Conservation (phyloP, 2,329 filamentous ascomycete genomes). For the Epichloe glyceriae region DNA sequence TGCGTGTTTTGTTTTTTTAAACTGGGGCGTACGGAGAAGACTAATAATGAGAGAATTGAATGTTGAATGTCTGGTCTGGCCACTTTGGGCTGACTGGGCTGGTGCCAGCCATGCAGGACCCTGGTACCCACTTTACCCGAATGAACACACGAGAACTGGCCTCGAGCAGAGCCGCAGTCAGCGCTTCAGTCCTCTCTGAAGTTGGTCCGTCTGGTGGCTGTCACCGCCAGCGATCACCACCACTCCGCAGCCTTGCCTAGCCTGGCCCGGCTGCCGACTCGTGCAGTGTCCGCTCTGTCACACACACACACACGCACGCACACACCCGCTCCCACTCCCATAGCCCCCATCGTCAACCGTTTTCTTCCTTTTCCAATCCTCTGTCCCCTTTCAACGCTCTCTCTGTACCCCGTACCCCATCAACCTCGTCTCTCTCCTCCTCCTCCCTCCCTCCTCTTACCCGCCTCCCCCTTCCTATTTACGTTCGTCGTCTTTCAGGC, state of each 20-base stretch:
- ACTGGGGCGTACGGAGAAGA: too few relatives aligned
- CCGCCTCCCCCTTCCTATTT: slow-evolving; percentile 9
- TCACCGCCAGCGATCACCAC: background rate
- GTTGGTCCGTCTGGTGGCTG: background rate
- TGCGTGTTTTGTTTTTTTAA: too few relatives aligned
- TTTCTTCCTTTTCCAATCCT: slow-evolving; percentile 15
- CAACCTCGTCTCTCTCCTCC: background rate
- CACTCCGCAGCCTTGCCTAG: background rate
- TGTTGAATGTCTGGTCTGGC: too few relatives aligned
- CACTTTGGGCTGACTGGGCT: too few relatives aligned
- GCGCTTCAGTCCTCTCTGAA: background rate
- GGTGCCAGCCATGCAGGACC: too few relatives aligned
- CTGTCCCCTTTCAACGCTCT: slow-evolving; percentile 12
- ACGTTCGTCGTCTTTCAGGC: slow-evolving; percentile 5
- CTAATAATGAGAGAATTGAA: too few relatives aligned
- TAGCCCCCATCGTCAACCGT: slow-evolving; percentile 6
- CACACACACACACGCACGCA: background rate
- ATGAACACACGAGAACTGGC: too few relatives aligned
- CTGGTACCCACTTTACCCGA: too few relatives aligned
- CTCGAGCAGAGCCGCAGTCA: background rate
- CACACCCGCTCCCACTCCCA: slow-evolving; percentile 6
- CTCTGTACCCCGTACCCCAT: background rate
- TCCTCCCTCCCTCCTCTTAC: slow-evolving; percentile 7
- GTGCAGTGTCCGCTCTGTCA: background rate
- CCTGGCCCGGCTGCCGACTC: background rate